Conservation (phyloP, 139 green algal genomes). For the Coelastrella sp. region DNA sequence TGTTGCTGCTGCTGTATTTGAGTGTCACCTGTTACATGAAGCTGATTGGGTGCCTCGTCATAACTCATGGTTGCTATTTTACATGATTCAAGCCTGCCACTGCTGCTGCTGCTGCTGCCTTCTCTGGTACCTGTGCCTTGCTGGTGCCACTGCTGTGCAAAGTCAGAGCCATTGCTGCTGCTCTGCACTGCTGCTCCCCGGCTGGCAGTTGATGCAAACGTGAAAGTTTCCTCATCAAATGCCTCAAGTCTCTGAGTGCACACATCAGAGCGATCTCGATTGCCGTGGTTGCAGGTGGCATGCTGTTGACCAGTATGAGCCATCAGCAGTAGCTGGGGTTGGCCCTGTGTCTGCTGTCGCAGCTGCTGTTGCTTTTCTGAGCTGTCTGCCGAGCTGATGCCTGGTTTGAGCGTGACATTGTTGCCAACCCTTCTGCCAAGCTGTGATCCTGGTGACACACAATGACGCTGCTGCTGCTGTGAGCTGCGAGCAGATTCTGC, state of each 20-base stretch:
- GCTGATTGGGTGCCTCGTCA: too few species aligned
- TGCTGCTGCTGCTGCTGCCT: slow-evolving; percentile 22
- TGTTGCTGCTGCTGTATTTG: background rate
- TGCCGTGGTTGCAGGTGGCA: too few species aligned
- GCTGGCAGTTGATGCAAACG: too few species aligned
- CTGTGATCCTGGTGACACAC: background rate
- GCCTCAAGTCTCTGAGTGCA: too few species aligned
- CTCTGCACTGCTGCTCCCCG: background rate
- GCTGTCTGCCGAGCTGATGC: background rate
- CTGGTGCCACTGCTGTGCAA: background rate
- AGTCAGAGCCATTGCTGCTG: background rate
- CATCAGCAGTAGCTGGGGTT: too few species aligned
- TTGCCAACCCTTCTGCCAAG: slow-evolving; percentile 1
- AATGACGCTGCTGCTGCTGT: slow-evolving; percentile 31
- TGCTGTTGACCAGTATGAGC: too few species aligned
- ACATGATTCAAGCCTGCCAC: background rate
- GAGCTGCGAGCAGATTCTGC: background rate
- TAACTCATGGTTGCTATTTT: too few species aligned
- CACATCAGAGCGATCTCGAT: too few species aligned
- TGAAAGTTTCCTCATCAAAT: too few species aligned
- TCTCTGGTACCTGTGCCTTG: background rate
- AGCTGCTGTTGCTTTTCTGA: background rate
- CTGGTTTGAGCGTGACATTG: slow-evolving; percentile 9
- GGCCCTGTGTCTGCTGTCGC: background rate
- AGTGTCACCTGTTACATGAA: too few species aligned